phyloP scores from a whole-genome alignment of 495 filamentous ascomycete genomes.

The Penicillium odoratum region DNA sequence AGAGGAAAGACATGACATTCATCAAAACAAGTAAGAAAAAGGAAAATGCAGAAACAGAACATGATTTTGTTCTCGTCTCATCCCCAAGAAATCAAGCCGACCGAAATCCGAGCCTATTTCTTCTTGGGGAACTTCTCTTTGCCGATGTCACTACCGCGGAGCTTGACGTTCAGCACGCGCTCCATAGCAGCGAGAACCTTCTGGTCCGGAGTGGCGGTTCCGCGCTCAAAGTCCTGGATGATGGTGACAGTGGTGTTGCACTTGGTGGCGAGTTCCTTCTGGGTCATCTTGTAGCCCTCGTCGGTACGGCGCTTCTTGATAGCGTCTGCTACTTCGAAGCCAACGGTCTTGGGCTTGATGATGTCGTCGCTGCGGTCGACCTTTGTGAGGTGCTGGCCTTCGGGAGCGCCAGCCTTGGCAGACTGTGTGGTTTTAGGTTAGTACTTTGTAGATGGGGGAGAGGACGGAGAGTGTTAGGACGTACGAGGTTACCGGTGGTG shows the following conservation, averaged over 20 bases:
- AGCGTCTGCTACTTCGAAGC: conserved; percentile 73
- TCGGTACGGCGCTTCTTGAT: conserved; percentile 76
- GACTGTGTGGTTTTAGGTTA: conserved; percentile 37
- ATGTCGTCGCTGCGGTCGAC: conserved; percentile 98
- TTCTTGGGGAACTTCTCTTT: conserved; percentile 73
- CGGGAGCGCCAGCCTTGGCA: conserved; percentile 57
- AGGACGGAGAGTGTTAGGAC: conserved; percentile 33
- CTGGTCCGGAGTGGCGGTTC: conserved; percentile 78
- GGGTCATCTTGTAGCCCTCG: conserved; percentile 80
- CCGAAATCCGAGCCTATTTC: conserved; percentile 44
- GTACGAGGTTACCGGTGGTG: conserved; percentile 70
- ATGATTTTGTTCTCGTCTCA: conserved; percentile 23
- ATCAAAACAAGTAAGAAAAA: conserved; percentile 21
- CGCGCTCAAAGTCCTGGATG: conserved; percentile 83
- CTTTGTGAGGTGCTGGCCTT: conserved; percentile 96
- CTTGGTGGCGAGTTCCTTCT: conserved; percentile 94
- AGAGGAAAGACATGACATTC: conserved; percentile 25
- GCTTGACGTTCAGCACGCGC: conserved; percentile 80
- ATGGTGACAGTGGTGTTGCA: conserved; percentile 82
- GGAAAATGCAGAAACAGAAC: conserved; percentile 16
- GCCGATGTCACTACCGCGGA: conserved; percentile 76
- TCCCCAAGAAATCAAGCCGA: conserved; percentile 28
- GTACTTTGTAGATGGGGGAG: conserved; percentile 2
- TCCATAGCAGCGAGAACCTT: conserved; percentile 81
- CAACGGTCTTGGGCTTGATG: conserved; percentile 91